Conservation (phyloP, 495 filamentous ascomycete genomes). For the Penicillium coffeae region DNA sequence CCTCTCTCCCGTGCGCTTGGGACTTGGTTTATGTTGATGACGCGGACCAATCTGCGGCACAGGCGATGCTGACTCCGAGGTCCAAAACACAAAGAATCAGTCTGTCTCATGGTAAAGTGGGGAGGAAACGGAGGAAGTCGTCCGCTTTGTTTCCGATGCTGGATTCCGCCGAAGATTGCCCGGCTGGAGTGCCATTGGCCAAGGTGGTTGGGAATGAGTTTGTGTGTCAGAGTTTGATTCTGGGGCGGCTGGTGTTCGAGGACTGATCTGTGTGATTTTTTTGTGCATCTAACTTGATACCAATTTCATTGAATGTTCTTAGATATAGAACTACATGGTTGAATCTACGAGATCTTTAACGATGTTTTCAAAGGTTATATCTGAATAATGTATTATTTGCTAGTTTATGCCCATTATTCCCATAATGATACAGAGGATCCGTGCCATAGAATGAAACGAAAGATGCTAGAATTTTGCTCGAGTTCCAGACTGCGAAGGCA, state of each 20-base stretch:
- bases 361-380: neutral
- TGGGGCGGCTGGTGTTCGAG: conserved; percentile 68
- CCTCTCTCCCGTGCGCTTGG: conserved; percentile 47
- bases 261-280: conserved; percentile 32
- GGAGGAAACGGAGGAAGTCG: conserved; percentile 49
- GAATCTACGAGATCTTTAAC: no score
- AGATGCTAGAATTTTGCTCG: neutral
- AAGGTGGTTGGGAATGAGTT: conserved; percentile 78
- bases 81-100: conserved; percentile 10
- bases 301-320: conserved; percentile 16
- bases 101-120: conserved; percentile 3
- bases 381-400: neutral
- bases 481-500: neutral
- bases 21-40: conserved; percentile 80
- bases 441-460: neutral
- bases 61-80: conserved; percentile 30
- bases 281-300: conserved; percentile 16
- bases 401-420: neutral
- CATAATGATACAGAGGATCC: neutral
- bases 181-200: conserved; percentile 22
- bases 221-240: conserved; percentile 88
- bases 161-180: conserved; percentile 4
- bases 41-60: conserved; percentile 47
- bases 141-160: conserved; percentile 45
- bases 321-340: neutral